Evolutionary conservation across 1,284 basidiomycete genomes (phyloP).

Genomic region (Rhodotorula sp.): DNA sequence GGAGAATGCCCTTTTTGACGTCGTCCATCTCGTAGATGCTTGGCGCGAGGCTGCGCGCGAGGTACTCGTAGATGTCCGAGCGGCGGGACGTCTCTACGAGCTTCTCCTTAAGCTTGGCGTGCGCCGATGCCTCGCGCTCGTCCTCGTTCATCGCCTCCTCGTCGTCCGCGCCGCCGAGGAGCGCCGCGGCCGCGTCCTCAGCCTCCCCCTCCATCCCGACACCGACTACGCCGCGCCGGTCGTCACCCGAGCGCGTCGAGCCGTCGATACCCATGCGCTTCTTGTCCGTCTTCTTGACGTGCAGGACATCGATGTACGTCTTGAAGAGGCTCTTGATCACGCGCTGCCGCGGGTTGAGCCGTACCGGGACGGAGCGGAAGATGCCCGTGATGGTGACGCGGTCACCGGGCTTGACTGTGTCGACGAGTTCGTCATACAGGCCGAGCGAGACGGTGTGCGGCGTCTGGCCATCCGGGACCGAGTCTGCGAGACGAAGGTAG

Average conservation of each 20-base stretch:
- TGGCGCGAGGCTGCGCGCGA: conserved; percentile 84
- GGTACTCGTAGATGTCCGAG: conserved; percentile 82
- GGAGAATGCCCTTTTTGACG: conserved; percentile 94
- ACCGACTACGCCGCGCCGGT: conserved; percentile 44
- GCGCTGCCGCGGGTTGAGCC: conserved; percentile 87
- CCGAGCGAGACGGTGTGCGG: conserved; percentile 95
- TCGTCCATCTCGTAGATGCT: conserved; percentile 98
- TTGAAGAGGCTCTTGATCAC: conserved; percentile 94
- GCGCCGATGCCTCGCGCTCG: conserved; percentile 53
- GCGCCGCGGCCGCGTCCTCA: conserved; percentile 12
- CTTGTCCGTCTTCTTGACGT: conserved; percentile 73
- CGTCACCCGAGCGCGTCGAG: conserved; percentile 65
- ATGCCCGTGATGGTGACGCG: conserved; percentile 88
- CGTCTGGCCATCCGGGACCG: conserved; percentile 96
- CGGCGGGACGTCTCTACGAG: conserved; percentile 69
- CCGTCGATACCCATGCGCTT: conserved; percentile 76
- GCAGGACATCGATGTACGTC: conserved; percentile 94
- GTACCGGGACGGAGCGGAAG: conserved; percentile 89
- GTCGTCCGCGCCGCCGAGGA: conserved; percentile 4
- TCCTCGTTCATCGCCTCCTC: conserved; percentile 53
- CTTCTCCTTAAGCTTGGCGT: conserved; percentile 61
- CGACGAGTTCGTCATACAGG: conserved; percentile 95
- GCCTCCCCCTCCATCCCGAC: conserved; percentile 44
- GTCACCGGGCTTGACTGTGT: conserved; percentile 92
- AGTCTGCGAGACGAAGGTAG: conserved; percentile 58